Percentiles rank a stretch among this genome's conserved stretches.
Conservation (phyloP, 2,329 filamentous ascomycete species). For the Aspergillus pseudonomiae region DNA sequence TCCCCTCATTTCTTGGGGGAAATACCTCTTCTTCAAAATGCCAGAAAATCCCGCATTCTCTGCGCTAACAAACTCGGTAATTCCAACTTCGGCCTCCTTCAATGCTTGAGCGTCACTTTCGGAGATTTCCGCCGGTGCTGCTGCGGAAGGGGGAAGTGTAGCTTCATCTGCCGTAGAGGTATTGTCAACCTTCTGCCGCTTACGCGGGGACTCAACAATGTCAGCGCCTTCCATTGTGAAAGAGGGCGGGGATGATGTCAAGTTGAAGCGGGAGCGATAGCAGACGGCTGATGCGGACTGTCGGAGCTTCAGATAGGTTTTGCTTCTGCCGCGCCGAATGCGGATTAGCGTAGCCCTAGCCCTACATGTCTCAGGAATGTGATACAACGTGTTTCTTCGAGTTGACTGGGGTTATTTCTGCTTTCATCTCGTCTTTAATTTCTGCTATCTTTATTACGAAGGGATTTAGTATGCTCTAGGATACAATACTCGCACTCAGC, state of each 20-base stretch:
- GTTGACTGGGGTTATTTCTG: background rate
- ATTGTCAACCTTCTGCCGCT: conserved; percentile 39
- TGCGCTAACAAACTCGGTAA: conserved; percentile 64
- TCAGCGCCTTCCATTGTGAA: conserved; percentile 36
- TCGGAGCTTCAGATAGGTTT: background rate
- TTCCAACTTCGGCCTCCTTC: conserved; percentile 58
- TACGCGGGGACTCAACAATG: conserved; percentile 38
- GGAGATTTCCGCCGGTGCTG: conserved; percentile 14
- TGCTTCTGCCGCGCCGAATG: background rate
- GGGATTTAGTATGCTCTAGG: background rate
- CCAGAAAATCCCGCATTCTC: conserved; percentile 64
- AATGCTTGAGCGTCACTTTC: conserved; percentile 34
- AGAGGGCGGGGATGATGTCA: conserved; percentile 11
- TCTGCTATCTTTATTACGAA: background rate
- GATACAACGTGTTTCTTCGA: background rate
- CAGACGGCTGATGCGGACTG: background rate
- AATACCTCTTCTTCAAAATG: conserved; percentile 67
- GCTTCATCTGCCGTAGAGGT: conserved; percentile 18
- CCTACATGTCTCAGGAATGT: conserved; percentile 15
- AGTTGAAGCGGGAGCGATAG: background rate
- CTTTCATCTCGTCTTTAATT: background rate
- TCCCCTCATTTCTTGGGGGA: background rate
- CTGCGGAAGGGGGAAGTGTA: conserved; percentile 18
- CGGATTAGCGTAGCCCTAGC: conserved; percentile 28
- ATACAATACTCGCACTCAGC: no score